Conservation (phyloP, 352 stramenopile genomes). For the Globisporangium cederbergense region DNA sequence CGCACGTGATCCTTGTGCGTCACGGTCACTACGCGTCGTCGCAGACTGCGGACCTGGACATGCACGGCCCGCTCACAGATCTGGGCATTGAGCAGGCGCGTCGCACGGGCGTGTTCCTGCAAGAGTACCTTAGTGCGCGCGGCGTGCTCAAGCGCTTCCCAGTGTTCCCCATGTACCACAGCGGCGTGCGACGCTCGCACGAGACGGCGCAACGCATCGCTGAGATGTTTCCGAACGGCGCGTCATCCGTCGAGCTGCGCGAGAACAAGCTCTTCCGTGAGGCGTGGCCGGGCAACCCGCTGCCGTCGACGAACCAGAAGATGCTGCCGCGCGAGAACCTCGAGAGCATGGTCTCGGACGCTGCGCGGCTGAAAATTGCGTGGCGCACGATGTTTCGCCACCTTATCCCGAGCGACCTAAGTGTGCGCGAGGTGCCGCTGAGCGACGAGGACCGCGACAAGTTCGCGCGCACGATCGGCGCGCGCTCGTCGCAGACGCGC, state of each 20-base stretch:
- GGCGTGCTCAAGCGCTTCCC: constrained; percentile 56
- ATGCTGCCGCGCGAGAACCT: constrained; percentile 61
- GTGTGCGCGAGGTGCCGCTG: constrained; percentile 21
- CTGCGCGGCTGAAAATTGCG: constrained; percentile 52
- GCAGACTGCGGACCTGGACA: constrained; percentile 41
- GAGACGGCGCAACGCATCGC: constrained; percentile 52
- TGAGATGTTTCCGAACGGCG: constrained; percentile 34
- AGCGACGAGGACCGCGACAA: constrained; percentile 24
- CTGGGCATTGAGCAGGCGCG: constrained; percentile 47
- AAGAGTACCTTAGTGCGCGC: constrained; percentile 42
- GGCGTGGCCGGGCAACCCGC: constrained; percentile 58
- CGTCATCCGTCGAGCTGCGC: constrained; percentile 28
- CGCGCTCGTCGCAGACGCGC: constrained; percentile 29
- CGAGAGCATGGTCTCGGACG: constrained; percentile 73
- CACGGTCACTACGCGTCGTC: constrained; percentile 62
- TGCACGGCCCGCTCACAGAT: constrained; percentile 53
- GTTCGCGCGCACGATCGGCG: constrained; percentile 31
- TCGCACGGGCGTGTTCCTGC: constrained; percentile 43
- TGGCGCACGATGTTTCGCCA: constrained; percentile 72
- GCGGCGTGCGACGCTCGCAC: constrained; percentile 40
- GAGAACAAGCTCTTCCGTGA: constrained; percentile 74
- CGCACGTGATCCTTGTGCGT: constrained; percentile 65
- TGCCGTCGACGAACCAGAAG: constrained; percentile 63
- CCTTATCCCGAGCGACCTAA: constrained; percentile 55
- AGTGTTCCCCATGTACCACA: constrained; percentile 58